Conservation (phyloP, 2,329 filamentous ascomycete species). For the Trichothecium sympodiale region DNA sequence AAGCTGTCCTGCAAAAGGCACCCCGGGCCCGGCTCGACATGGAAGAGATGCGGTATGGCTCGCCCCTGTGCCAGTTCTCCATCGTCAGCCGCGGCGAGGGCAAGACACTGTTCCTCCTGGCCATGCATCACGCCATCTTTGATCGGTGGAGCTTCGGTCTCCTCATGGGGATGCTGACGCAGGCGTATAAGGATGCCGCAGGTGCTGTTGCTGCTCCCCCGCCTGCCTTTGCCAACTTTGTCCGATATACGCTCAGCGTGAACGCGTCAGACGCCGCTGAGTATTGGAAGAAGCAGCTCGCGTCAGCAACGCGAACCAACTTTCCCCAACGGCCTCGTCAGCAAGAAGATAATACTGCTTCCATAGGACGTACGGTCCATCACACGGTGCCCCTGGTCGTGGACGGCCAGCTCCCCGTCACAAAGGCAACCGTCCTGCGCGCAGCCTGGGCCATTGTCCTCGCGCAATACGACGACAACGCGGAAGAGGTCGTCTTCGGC, state of each 20-base stretch:
- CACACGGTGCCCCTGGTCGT: too few relatives aligned
- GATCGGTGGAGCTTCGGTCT: too few relatives aligned
- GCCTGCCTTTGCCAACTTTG: conserved; percentile 7
- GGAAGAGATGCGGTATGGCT: conserved; percentile 6
- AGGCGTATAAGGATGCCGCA: conserved; percentile 6
- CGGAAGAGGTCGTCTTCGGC: conserved; percentile 16
- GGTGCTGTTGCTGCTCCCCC: not conserved
- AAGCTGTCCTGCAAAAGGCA: not conserved
- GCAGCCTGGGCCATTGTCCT: conserved; percentile 5
- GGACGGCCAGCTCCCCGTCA: too few relatives aligned
- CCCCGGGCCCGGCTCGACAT: conserved; percentile 1
- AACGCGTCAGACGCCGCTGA: not conserved
- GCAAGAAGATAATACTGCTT: too few relatives aligned
- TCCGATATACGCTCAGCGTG: not conserved
- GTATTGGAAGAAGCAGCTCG: conserved; percentile 1
- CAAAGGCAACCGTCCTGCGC: conserved; percentile 1
- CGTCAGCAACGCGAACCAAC: conserved; percentile 1
- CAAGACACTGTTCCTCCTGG: too few relatives aligned
- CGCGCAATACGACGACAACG: conserved; percentile 8
- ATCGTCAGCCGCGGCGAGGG: too few relatives aligned
- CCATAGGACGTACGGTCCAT: too few relatives aligned
- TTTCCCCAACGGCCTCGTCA: too few relatives aligned
- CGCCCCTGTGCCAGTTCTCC: conserved; percentile 4
- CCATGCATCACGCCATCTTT: too few relatives aligned
- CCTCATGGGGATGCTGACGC: not conserved